A percentile compares a stretch with the other conserved stretches of the same genome.
phyloP scores from a whole-genome alignment of 257 asterid genomes.

The Solanum paucissectum region DNA sequence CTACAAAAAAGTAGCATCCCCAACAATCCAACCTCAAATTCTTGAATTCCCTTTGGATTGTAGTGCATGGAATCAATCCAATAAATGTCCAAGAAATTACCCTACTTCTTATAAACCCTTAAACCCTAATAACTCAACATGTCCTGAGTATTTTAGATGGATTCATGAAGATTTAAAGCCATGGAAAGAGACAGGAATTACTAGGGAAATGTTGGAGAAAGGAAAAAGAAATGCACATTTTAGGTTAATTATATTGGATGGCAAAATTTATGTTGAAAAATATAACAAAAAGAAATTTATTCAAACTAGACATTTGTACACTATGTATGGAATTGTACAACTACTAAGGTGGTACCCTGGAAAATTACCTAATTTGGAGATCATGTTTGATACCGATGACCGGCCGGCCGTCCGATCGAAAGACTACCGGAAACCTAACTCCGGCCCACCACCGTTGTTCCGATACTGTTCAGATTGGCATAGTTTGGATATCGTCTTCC shows the following conservation, averaged over 20 bases:
- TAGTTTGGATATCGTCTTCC: slow-evolving; percentile 87
- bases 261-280: slow-evolving; percentile 49
- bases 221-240: slow-evolving; percentile 48
- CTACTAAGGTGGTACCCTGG: slow-evolving; percentile 53
- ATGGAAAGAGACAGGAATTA: slow-evolving; percentile 46
- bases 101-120: slow-evolving; percentile 11
- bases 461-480: slow-evolving; percentile 69
- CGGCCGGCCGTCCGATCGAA: slow-evolving; percentile 32
- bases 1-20: slow-evolving; percentile 3
- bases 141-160: slow-evolving; percentile 77
- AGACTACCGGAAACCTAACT: slow-evolving; percentile 17
- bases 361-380: slow-evolving; percentile 55
- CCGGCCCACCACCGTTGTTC: slow-evolving; percentile 51
- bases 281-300: slow-evolving; percentile 29
- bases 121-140: slow-evolving; percentile 15
- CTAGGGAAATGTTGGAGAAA: slow-evolving; percentile 33
- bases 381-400: slow-evolving; percentile 55
- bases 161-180: slow-evolving; percentile 52
- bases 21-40: background rate
- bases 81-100: slow-evolving; percentile 36
- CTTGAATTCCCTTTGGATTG: slow-evolving; percentile 30
- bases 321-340: slow-evolving; percentile 61
- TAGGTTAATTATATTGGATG: slow-evolving; percentile 34
- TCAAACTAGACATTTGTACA: slow-evolving; percentile 54
- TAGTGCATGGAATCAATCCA: slow-evolving; percentile 42